Evolutionary conservation across 371 early-diverging fungal genomes (phyloP).

Genomic region (Apophysomyces variabilis): DNA sequence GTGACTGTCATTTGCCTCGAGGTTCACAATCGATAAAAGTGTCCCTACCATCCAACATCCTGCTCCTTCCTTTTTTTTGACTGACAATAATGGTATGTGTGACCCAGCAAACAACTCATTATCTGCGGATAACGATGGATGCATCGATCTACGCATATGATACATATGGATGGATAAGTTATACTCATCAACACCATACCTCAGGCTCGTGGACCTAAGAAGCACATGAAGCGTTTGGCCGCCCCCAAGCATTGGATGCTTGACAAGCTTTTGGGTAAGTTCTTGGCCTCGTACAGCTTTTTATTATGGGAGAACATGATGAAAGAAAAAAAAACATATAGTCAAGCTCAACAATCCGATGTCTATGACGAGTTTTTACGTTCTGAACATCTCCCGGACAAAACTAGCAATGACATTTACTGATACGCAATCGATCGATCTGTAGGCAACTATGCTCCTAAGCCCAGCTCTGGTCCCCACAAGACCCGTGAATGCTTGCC

Average conservation of each 20-base stretch:
- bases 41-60: too few species aligned
- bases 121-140: slow-evolving; percentile 18
- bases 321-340: slow-evolving; percentile 23
- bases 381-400: slow-evolving; percentile 18
- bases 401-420: neutral
- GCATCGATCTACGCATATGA: slow-evolving; percentile 16
- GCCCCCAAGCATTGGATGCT: slow-evolving; percentile 99
- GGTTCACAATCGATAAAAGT: too few species aligned
- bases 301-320: slow-evolving; percentile 10
- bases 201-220: slow-evolving; percentile 98
- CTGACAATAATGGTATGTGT: slow-evolving; percentile 25
- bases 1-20: too few species aligned
- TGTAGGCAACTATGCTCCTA: slow-evolving; percentile 84
- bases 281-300: neutral
- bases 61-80: slow-evolving; percentile 24
- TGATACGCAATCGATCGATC: neutral
- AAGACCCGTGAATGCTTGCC: slow-evolving; percentile 99
- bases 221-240: slow-evolving; percentile 99
- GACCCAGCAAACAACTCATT: neutral
- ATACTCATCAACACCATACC: slow-evolving; percentile 7
- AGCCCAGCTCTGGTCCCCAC: slow-evolving; percentile 99
- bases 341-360: slow-evolving; percentile 37
- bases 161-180: slow-evolving; percentile 11
- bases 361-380: slow-evolving; percentile 33
- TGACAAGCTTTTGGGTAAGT: slow-evolving; percentile 89